Evolutionary conservation across 176 grass and related monocot genomes (phyloP), one percentile per base, ranked within the genome.

Genomic region (Paspalum vaginatum): DNA sequence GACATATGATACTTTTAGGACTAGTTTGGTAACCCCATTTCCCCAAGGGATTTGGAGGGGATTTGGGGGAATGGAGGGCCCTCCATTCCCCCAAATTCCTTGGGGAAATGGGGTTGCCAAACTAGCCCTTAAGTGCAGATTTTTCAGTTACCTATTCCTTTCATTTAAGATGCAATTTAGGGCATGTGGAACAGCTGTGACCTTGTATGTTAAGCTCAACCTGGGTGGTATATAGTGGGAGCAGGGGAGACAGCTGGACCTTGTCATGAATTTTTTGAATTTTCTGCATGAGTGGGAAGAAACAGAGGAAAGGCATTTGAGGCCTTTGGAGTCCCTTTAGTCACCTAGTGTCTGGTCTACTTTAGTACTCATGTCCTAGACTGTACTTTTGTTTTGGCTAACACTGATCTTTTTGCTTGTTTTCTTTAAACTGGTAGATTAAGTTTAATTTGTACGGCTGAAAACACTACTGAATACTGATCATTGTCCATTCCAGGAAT

Each of bases 401-500:
- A 37, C 70, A 63, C 24, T 45, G 18, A 47, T 37, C 17, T 57
- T 57, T 51, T 6, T 56, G 24, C 21, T 5, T 13, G 11, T 58
- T 52, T 65, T 50, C 11, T 32, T 45, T 72, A 22, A 11, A 15
- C 24, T 59, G 53, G 38, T 9, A 40, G 1, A 64, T 37, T 20
- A 47, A 4, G 11, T 61, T 80, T 76, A 20, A 47, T 76, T 81
- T 32, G n/a, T 69, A 70, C 16, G 2, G 68, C 61, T 14, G 6
- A 39, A 53, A 75, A 44, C 5, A 76, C 50, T 66, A 25, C 37
- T 84, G 64, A 80, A 40, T 53, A 40, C 25, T 61, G 64, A 80
- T 47, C 52, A 40, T 78, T 74, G 22, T 63, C 79, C 18, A 66
- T 86, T 94, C 70, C 87, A 98, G 96, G 96, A 98, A 98, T 98